Base-by-base conservation (phyloP, 139 green algal species). In the Trebouxia sp. region DNA sequence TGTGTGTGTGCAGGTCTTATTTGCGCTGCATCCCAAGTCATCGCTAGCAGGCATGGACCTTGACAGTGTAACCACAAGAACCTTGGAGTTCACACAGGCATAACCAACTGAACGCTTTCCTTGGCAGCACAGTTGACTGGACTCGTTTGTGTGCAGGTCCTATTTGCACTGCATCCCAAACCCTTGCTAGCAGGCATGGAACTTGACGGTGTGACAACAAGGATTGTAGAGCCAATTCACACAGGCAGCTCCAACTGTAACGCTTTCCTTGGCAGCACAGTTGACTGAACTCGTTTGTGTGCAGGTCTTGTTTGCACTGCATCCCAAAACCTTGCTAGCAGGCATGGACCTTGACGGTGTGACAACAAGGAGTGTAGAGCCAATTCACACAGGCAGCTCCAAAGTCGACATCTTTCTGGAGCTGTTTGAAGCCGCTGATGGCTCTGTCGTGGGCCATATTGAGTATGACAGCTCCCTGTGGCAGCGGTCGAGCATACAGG, bases 191-290 rank as follows among this genome's bases (percentile, higher is more conserved):
- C 62, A 42, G 62, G 62, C 62, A 43, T 72, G 62, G 62, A 72
- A 15, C 62, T 72, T 12, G 62, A 72, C 43, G 62, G 62, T 0
- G 62, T 72, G 35, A 72, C 62, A 5, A 72, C 62, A 39, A n/a
- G 62, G n/a, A 72, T 32, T 35, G 37, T 72, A 28, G 62, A 72
- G 62, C 62, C 62, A 14, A 72, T 72, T 8, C 62, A 72, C 62
- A 72, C 62, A 20, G 62, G 62, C 62, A 72, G 62, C 62, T 72
- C 62, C 62, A 72, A 72, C n/a, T n/a, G n/a, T n/a, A n/a, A n/a
- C n/a, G n/a, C n/a, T n/a, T n/a, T n/a, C n/a, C n/a, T n/a, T n/a
- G n/a, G n/a, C n/a, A n/a, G n/a, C n/a, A n/a, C n/a, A n/a, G n/a
- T n/a, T n/a, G n/a, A n/a, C n/a, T n/a, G n/a, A n/a, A n/a, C n/a